Percentiles rank a stretch among this genome's conserved stretches.
Evolutionary conservation across 192 early-diverging fungal genomes (phyloP).

Genomic region (Coemansia sp.): DNA sequence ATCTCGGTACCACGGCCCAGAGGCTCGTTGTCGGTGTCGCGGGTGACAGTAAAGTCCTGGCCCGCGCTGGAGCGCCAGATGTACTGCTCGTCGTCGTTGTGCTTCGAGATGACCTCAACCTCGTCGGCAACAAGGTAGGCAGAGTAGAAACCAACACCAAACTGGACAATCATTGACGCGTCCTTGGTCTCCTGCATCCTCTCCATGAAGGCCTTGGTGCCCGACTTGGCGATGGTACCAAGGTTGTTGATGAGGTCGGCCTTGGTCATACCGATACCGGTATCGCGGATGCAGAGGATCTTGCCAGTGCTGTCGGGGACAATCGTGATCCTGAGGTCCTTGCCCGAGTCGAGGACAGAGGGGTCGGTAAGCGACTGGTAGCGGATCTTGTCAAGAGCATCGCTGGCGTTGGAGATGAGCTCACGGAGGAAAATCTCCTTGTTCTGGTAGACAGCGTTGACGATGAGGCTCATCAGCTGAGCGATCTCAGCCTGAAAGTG

Average conservation of each 20-base stretch:
- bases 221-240: conserved; percentile 99
- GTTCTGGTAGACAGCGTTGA: conserved; percentile 99
- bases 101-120: conserved; percentile 91
- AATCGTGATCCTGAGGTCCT: conserved; percentile 94
- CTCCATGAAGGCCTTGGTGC: conserved; percentile 99
- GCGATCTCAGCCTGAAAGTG: conserved; percentile 99
- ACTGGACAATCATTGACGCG: conserved; percentile 99
- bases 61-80: conserved; percentile 95
- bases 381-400: conserved; percentile 98
- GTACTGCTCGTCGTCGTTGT: conserved; percentile 90
- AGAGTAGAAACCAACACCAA: conserved; percentile 99
- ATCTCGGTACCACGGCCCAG: conserved; percentile 96
- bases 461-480: conserved; percentile 99
- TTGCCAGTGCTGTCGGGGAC: conserved; percentile 87
- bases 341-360: conserved; percentile 87
- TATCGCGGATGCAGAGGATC: conserved; percentile 83
- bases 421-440: conserved; percentile 99
- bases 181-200: conserved; percentile 91
- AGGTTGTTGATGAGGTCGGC: conserved; percentile 68
- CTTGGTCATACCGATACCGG: conserved; percentile 80
- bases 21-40: conserved; percentile 84
- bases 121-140: conserved; percentile 99
- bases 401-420: conserved; percentile 89
- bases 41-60: conserved; percentile 88
- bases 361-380: conserved; percentile 88